Conservation (phyloP, 345 rosid species). For the Melaleuca quinquenervia region DNA sequence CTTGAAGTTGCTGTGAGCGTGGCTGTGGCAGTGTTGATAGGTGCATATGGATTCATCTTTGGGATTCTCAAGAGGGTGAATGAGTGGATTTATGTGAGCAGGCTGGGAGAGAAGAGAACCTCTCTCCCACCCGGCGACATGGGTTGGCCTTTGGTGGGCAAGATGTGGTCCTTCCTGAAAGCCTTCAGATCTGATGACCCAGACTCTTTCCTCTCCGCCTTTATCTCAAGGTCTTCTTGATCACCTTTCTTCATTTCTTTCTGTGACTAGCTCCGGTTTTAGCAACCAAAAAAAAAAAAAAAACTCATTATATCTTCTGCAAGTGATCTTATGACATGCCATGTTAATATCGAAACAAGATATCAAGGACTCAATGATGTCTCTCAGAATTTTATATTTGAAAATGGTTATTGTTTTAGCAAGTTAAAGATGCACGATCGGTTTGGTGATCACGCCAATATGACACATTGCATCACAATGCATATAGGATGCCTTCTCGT, state of each 20-base stretch:
- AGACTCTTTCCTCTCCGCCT: conserved; percentile 20
- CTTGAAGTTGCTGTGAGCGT: background rate
- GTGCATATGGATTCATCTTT: background rate
- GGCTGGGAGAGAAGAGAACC: conserved; percentile 16
- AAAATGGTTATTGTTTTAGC: no score
- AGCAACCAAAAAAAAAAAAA: no score
- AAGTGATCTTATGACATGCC: no score
- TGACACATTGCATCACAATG: no score
- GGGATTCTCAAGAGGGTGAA: conserved; percentile 22
- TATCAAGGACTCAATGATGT: no score
- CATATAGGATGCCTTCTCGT: no score
- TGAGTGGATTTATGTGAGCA: conserved; percentile 16
- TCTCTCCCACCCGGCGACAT: conserved; percentile 39
- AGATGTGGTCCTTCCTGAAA: conserved; percentile 28
- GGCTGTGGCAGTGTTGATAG: background rate
- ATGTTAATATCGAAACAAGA: no score
- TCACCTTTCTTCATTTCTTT: background rate
- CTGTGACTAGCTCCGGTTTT: background rate
- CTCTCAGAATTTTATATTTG: no score
- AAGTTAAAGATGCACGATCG: no score
- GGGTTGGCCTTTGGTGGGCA: conserved; percentile 41
- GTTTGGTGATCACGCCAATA: no score
- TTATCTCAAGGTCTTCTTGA: conserved; percentile 9
- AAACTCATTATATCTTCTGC: no score
- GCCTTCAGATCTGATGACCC: conserved; percentile 36